These are phyloP conservation scores for Limonium bicolor DNA, from an alignment of 148 eudicot species.

Conservation along the genomic window DNA sequence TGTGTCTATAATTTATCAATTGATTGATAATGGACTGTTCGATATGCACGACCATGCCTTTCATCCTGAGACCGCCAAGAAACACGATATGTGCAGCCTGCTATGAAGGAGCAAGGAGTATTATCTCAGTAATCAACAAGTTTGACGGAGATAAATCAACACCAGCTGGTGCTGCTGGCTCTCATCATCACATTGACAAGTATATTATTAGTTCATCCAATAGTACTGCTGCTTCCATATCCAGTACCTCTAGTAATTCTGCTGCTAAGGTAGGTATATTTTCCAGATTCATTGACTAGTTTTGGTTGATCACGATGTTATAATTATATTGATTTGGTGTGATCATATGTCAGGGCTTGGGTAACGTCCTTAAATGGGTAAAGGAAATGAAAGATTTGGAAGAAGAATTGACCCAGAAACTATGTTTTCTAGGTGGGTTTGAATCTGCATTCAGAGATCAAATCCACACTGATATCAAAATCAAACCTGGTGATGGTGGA, in stretches of 20 bases:
- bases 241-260: no score
- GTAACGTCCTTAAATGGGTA: constrained; percentile 60
- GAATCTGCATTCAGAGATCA: constrained; percentile 43
- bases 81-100: constrained; percentile 77
- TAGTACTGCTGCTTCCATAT: not conserved
- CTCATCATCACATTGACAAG: no score
- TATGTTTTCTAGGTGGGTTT: constrained; percentile 42
- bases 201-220: no score
- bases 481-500: constrained; percentile 59
- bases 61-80: constrained; percentile 63
- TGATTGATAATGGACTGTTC: constrained; percentile 95
- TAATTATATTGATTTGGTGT: not conserved
- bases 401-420: constrained; percentile 45
- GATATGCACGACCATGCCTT: constrained; percentile 66
- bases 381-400: constrained; percentile 77
- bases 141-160: constrained; percentile 17
- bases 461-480: constrained; percentile 61
- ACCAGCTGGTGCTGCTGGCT: constrained; percentile 9
- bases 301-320: constrained; percentile 3
- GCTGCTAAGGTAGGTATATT: constrained; percentile 26
- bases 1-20: no score
- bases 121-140: constrained; percentile 44
- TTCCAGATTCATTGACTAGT: not conserved
- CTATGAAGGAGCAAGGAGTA: constrained; percentile 57
- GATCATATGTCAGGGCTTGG: constrained; percentile 49